A percentile compares a stretch with the other conserved stretches of the same genome.
These are phyloP conservation scores for Apocynum venetum DNA, from an alignment of 257 asterid species.

Conservation along the genomic window DNA sequence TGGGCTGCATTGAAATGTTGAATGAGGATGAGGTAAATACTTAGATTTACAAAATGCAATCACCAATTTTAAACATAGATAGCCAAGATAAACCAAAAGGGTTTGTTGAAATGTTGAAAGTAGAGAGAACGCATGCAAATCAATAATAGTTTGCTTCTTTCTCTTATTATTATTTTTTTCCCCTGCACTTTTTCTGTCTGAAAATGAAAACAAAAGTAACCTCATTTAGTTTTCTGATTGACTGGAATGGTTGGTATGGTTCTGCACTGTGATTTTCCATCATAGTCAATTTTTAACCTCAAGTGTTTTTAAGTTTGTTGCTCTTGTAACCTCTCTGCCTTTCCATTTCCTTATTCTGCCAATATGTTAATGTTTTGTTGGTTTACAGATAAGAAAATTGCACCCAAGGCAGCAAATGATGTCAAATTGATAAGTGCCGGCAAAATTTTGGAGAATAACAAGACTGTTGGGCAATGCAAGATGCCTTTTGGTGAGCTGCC, in stretches of 20 bases:
- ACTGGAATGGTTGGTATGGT: not conserved
- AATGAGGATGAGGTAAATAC: too few relatives aligned
- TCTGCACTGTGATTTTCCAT: not conserved
- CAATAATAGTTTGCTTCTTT: not conserved
- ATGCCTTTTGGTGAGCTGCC: constrained; percentile 74
- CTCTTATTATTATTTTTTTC: not conserved
- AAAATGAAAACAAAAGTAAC: not conserved
- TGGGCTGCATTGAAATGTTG: too few relatives aligned
- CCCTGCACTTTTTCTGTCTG: not conserved
- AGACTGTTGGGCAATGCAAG: constrained; percentile 79
- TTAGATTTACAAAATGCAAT: not conserved
- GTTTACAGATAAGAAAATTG: constrained; percentile 61
- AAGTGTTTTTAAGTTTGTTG: not conserved
- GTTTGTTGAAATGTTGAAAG: not conserved
- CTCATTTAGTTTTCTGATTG: not conserved
- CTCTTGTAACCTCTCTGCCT: not conserved
- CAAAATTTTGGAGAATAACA: constrained; percentile 73
- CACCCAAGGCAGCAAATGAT: constrained; percentile 76
- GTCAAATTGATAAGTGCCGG: constrained; percentile 82
- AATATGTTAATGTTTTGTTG: not conserved
- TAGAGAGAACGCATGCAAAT: not conserved
- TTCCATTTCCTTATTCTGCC: not conserved
- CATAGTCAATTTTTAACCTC: not conserved
- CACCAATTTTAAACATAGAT: not conserved
- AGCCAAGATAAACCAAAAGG: not conserved